Evolutionary conservation across 345 rosid genomes (phyloP).

Genomic region (Populus tremula): DNA sequence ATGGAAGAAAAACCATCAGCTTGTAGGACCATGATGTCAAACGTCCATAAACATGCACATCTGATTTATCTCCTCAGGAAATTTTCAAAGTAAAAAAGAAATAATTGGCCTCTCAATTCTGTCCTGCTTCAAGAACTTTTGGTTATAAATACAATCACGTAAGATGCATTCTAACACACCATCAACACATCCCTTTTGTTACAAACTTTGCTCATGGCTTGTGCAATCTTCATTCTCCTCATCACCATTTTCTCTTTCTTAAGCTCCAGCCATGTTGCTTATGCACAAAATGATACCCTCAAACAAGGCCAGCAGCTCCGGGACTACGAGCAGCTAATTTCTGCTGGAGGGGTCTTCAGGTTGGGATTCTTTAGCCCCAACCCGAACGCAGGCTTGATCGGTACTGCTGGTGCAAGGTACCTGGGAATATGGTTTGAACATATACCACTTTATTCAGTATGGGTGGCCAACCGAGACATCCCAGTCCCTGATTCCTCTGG

Average conservation of each 20-base stretch:
- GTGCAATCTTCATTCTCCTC: background rate
- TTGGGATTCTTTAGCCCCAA: conserved; percentile 60
- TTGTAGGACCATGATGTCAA: background rate
- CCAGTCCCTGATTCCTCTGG: conserved; percentile 57
- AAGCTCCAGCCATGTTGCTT: background rate
- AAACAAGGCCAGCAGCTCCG: conserved; percentile 50
- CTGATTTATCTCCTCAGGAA: background rate
- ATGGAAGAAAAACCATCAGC: background rate
- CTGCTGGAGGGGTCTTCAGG: no score
- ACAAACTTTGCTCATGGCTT: background rate
- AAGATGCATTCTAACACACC: background rate
- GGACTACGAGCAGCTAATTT: conserved; percentile 57
- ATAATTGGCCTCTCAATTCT: background rate
- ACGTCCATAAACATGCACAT: background rate
- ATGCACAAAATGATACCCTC: conserved; percentile 28
- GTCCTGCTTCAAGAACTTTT: background rate
- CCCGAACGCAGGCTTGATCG: conserved; percentile 11
- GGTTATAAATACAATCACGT: background rate
- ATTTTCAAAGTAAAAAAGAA: background rate
- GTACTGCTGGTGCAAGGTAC: conserved; percentile 43
- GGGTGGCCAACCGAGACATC: conserved; percentile 54
- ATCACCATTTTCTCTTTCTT: background rate
- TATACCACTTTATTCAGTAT: conserved; percentile 37
- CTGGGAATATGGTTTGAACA: conserved; percentile 50
- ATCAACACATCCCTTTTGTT: background rate